Evolutionary conservation across 257 asterid species (phyloP), one percentile per base, ranked within the genome.

Genomic region (Ligustrum vulgare): DNA sequence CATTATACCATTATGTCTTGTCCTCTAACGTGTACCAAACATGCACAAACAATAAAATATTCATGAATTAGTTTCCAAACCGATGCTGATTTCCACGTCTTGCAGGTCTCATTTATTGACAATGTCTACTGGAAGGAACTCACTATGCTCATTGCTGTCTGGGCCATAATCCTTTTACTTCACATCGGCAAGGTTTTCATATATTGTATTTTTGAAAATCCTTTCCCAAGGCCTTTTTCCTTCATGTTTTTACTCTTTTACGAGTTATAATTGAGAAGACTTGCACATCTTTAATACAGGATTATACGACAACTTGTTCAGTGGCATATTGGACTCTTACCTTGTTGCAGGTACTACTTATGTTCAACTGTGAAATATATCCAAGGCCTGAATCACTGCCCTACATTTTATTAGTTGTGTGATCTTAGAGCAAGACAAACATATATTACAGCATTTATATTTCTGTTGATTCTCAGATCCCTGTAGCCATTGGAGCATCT

Each of bases 111-210:
- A 18, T 18, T 84, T 65, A 54, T 82, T 43, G 78, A 83, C 68
- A 86, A 86, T 76, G 87, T 86, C 70, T 49, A 62, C 82, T 86
- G 87, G 91, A 84, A 78, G 79, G 89, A 88, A 68, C 77, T 85
- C 3, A 22, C 82, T 65, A 76, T 75, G 51, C 93, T 88, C 66
- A 18, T 83, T 68, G 82, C 84, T 18, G 88, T 86, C 70, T 88
- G 93, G 93, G 47, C 77, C 75, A 36, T 79, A 83, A 78, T 88
- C 73, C 81, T 83, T 63, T 37, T 72, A n/a, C 89, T 88, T 23
- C 93, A 86, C 65, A 65, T 88, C 39, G 70, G 82, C 79, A 88
- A 86, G 87, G 91, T 86, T 80, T 71, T 8, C 68, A 34, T 54
- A 18, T n/a, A 54, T 22, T 60, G 23, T 25, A 60, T 28, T 74